Evolutionary conservation across 139 green algal species (phyloP), one percentile per base, ranked within the genome.

Genomic region (Volvox reticuliferus): DNA sequence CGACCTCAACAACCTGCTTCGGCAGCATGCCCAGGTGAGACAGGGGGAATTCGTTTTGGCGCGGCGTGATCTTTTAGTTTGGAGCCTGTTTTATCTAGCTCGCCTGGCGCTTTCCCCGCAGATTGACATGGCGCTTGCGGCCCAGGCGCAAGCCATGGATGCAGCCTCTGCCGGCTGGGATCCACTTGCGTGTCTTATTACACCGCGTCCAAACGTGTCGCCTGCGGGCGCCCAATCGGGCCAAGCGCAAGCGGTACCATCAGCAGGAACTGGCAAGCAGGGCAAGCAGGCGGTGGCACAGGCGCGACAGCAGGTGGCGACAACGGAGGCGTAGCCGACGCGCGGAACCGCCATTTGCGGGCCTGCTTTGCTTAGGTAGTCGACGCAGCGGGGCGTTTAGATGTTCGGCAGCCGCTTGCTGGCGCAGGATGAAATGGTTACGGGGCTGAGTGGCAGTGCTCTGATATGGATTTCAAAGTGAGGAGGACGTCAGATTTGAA

Each of bases 111-210:
- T 33, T 68, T 55, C 61, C n/a, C 37, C 61, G 12, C 78, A 84
- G 86, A n/a, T 86, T 6, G 87, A 91, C 32, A 71, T 91, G 76
- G 87, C 76, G n/a, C 24, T 86, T 12, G 87, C 87, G 33, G 87
- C 76, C 22, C 87, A 91, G 61, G 76, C 76, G 76, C 87, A 91
- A 28, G 87, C 87, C 13, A 79, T 91, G 62, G 76, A 86, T 61
- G 73, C 50, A 0, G 85, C 85, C 0, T 26, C 44, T 2, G 75
- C 86, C 0, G 75, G 75, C 55, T 91, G 87, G 87, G 87, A 91
- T 19, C 87, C 87, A 35, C 76, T 91, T 12, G 87, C 87, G 35
- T 91, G 87, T 55, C 76, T 91, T 0, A 91, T 91, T 12, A 91
- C 87, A 24, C 87, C 87, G 24, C 75, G 87, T 37, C 71, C 86